Base-by-base conservation (phyloP, 495 filamentous ascomycete genomes). In the Copromyces sp. region DNA sequence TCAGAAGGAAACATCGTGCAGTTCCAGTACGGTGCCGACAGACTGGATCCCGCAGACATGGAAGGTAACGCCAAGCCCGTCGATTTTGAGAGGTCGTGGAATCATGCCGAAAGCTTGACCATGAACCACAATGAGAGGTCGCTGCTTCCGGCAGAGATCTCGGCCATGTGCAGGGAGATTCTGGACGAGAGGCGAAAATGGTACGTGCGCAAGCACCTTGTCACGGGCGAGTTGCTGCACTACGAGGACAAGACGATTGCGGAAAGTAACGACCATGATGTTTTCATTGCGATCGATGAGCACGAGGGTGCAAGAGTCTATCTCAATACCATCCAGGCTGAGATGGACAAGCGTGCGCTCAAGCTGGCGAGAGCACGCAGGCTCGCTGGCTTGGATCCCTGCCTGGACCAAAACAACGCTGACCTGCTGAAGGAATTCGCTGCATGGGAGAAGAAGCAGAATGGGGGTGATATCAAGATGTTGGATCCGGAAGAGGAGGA, bases 21-120 rank as follows among this genome's bases (percentile, higher is more conserved):
- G 80, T 98, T 98, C 82, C 93, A 97, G 80, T 99, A 95, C 74
- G 95, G 95, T 78, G 95, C 95, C 47, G 95, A 99, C 78, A 92
- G 93, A 73, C 84, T 99, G 68, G 95, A 99, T 83, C 95, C 95
- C 16, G 91, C 97, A 53, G 93, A 97, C 79, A 98, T 99, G 95
- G 95, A 99, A 81, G 95, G 94, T 68, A 91, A 91, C 71, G 95
- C 94, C 39, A 92, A 92, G 76, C 95, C 95, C 17, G 95, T 99
- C 53, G 87, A 97, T 77, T 98, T 98, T 77, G 91, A 95, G 42
- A 88, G 96, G 53, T 96, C 95, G 0, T 98, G 93, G 85, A 92
- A 88, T 40, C 95, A 98, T 79, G 89, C 91, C 11, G 89, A 96
- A 77, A 88, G 86, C 59, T 86, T 90, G 9, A 97, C 92, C 0